Conservation (phyloP, 2,329 filamentous ascomycete genomes). For the Fonsecaea nubica region DNA sequence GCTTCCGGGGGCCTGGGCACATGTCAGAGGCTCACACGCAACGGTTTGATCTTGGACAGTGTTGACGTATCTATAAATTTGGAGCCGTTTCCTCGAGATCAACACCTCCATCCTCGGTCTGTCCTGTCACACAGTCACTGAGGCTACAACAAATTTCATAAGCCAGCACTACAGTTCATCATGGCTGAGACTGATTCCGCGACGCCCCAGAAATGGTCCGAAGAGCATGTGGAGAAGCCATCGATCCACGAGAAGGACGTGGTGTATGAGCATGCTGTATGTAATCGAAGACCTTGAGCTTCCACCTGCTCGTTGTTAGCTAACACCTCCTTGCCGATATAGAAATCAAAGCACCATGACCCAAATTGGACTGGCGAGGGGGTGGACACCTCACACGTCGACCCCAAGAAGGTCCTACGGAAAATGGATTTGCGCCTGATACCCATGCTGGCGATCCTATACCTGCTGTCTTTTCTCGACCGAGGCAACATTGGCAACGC, state of each 20-base stretch:
- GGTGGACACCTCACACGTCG: slow-evolving; percentile 29
- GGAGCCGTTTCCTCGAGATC: neutral
- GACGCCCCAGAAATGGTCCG: neutral
- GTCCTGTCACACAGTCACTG: neutral
- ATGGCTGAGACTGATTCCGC: neutral
- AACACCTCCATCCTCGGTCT: neutral
- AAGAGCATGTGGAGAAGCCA: slow-evolving; percentile 11
- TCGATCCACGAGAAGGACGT: slow-evolving; percentile 9
- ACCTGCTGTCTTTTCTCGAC: slow-evolving; percentile 70
- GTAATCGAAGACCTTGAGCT: neutral
- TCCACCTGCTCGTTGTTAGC: neutral
- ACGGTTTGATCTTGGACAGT: neutral
- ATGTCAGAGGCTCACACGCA: slow-evolving; percentile 21
- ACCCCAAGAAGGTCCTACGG: slow-evolving; percentile 26
- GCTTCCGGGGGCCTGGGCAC: slow-evolving; percentile 19
- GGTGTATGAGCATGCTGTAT: slow-evolving; percentile 15
- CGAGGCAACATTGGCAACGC: slow-evolving; percentile 79
- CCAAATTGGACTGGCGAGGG: slow-evolving; percentile 32
- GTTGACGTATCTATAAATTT: slow-evolving; percentile 14
- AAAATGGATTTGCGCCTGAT: slow-evolving; percentile 51
- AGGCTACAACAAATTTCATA: neutral
- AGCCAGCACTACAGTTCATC: neutral
- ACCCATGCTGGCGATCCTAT: slow-evolving; percentile 54
- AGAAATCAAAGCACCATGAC: slow-evolving; percentile 31
- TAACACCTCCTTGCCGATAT: neutral